Percentiles rank a stretch among this genome's conserved stretches.
These are phyloP conservation scores for Aphanomyces cochlioides DNA, from an alignment of 352 stramenopile genomes.

Conservation along the genomic window DNA sequence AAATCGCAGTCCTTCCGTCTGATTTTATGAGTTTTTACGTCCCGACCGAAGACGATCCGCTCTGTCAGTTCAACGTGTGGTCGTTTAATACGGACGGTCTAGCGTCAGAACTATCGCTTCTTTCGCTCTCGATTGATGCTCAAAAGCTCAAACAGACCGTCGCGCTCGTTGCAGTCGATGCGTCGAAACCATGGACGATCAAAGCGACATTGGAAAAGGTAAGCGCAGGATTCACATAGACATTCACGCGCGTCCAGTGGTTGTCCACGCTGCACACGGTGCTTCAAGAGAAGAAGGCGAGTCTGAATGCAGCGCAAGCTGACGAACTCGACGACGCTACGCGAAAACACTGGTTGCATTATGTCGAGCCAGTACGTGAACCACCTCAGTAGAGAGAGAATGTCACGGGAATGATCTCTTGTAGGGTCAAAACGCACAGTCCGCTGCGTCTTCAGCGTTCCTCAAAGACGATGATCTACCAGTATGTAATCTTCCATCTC, in stretches of 20 bases:
- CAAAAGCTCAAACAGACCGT: slow-evolving; percentile 59
- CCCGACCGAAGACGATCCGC: slow-evolving; percentile 53
- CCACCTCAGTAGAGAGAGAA: too few relatives aligned
- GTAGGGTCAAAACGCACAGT: not conserved
- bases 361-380: slow-evolving; percentile 62
- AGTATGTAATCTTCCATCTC: slow-evolving; percentile 31
- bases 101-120: slow-evolving; percentile 46
- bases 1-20: slow-evolving; percentile 47
- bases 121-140: slow-evolving; percentile 61
- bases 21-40: slow-evolving; percentile 31
- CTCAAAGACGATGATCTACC: not conserved
- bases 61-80: slow-evolving; percentile 75
- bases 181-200: slow-evolving; percentile 76
- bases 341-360: slow-evolving; percentile 70
- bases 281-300: slow-evolving; percentile 68
- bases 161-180: slow-evolving; percentile 60
- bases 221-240: not conserved
- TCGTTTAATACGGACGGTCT: slow-evolving; percentile 65
- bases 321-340: slow-evolving; percentile 56
- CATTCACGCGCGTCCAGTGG: slow-evolving; percentile 40
- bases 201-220: slow-evolving; percentile 70
- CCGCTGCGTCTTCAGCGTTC: not conserved
- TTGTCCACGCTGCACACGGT: slow-evolving; percentile 66
- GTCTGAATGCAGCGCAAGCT: slow-evolving; percentile 46
- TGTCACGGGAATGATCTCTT: not conserved